Percentiles rank a stretch among this genome's conserved stretches.
phyloP scores from a whole-genome alignment of 805 yeast species.

The Ascoidea rubescens region DNA sequence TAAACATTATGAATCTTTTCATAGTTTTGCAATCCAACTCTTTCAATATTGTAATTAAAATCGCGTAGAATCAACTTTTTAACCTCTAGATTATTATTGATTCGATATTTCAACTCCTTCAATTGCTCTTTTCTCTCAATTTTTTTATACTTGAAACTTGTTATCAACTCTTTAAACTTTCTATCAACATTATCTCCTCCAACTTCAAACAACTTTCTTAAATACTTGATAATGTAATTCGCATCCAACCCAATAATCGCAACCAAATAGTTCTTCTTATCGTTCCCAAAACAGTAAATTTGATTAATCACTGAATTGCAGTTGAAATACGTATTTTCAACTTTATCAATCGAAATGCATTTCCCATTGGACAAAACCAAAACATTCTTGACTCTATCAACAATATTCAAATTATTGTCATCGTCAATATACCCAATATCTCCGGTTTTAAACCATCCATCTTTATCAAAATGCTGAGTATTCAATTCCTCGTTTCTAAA shows the following conservation, averaged over 20 bases:
- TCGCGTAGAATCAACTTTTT: no score
- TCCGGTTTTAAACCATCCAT: constrained; percentile 41
- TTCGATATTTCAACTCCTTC: constrained; percentile 16
- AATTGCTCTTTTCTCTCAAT: constrained; percentile 1
- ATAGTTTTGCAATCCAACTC: no score
- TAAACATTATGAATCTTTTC: no score
- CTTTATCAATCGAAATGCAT: constrained; percentile 52
- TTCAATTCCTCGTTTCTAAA: constrained; percentile 20
- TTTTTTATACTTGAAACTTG: background rate
- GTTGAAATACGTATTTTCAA: constrained; percentile 41
- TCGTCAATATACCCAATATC: constrained; percentile 34
- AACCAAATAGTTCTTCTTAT: constrained; percentile 35
- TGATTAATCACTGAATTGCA: constrained; percentile 27
- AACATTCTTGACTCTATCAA: constrained; percentile 54
- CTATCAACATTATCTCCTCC: constrained; percentile 20
- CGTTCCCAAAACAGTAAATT: constrained; percentile 42
- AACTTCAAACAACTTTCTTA: constrained; percentile 13
- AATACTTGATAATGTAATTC: constrained; percentile 14
- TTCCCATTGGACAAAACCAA: constrained; percentile 46
- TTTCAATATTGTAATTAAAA: no score
- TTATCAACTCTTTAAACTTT: constrained; percentile 2
- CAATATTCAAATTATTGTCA: constrained; percentile 23
- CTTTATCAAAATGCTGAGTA: no score
- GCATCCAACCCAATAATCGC: constrained; percentile 43
- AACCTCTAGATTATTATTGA: no score